A percentile compares a stretch with the other conserved stretches of the same genome.
Conservation (phyloP, 2,329 filamentous ascomycete genomes). For the Tolypocladium sp. region DNA sequence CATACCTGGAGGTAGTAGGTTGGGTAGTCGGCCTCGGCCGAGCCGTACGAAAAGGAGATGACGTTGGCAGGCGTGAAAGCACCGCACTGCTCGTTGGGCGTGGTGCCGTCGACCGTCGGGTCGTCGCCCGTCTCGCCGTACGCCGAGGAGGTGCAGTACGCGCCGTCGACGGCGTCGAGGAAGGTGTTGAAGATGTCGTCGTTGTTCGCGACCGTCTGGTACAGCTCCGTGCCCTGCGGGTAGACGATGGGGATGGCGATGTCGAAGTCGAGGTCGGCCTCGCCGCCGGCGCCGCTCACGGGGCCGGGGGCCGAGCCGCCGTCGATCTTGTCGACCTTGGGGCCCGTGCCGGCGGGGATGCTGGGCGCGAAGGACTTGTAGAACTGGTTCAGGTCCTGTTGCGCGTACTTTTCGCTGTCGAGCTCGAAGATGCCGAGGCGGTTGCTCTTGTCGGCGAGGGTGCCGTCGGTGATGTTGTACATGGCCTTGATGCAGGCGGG, state of each 20-base stretch:
- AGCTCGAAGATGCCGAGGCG: conserved; percentile 44
- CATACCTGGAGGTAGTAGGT: background rate
- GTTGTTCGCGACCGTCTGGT: conserved; percentile 27
- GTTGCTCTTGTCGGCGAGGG: conserved; percentile 27
- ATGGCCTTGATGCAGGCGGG: conserved; percentile 44
- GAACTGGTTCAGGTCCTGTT: conserved; percentile 34
- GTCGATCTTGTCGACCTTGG: conserved; percentile 35
- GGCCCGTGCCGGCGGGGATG: conserved; percentile 31
- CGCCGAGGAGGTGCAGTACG: conserved; percentile 15
- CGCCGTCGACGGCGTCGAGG: conserved; percentile 35
- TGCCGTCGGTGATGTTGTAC: conserved; percentile 32
- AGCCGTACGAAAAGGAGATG: background rate
- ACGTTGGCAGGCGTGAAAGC: background rate
- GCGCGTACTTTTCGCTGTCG: conserved; percentile 39
- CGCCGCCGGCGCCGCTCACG: conserved; percentile 21
- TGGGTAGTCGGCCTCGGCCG: background rate
- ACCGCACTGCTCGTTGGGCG: background rate
- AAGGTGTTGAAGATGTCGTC: conserved; percentile 32
- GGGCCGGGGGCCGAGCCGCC: conserved; percentile 33
- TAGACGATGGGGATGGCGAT: conserved; percentile 42
- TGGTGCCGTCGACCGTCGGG: background rate
- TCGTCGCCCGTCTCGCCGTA: background rate
- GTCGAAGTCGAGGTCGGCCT: conserved; percentile 46
- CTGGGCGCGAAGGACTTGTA: conserved; percentile 32
- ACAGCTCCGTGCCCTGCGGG: conserved; percentile 41